Percentiles rank a stretch among this genome's conserved stretches.
phyloP scores from a whole-genome alignment of 2,329 filamentous ascomycete genomes.

The Colletotrichum acutatum region DNA sequence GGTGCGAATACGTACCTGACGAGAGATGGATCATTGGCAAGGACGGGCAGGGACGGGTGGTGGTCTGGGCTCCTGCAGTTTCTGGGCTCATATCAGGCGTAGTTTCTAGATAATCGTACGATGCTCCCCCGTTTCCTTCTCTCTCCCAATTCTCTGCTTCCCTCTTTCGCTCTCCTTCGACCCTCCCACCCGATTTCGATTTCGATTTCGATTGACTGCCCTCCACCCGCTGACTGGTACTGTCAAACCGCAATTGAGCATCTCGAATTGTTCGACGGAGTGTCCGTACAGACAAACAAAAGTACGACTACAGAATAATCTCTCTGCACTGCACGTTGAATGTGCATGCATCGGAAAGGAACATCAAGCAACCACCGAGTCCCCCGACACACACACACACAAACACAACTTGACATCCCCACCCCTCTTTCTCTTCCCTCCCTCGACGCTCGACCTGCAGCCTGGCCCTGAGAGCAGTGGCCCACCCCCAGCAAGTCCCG shows the following conservation, averaged over 20 bases:
- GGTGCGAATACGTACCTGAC: background rate
- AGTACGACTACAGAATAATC: background rate
- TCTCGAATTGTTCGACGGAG: background rate
- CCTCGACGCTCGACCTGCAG: background rate
- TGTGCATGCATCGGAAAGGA: background rate
- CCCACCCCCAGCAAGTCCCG: background rate
- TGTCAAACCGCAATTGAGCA: background rate
- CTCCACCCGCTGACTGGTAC: background rate
- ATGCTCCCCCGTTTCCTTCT: slow-evolving; percentile 31
- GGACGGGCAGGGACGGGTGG: slow-evolving; percentile 22
- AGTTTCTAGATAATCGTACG: slow-evolving; percentile 37
- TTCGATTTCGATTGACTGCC: background rate
- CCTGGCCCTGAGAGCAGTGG: too few relatives aligned
- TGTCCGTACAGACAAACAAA: background rate
- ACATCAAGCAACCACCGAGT: background rate
- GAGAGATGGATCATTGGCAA: background rate
- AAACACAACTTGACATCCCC: background rate
- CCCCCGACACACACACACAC: too few relatives aligned
- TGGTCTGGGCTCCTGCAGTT: slow-evolving; percentile 12
- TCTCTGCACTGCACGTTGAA: background rate
- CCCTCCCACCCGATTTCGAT: background rate
- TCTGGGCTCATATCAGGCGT: slow-evolving; percentile 33
- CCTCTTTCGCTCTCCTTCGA: slow-evolving; percentile 17
- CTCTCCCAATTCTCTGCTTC: slow-evolving; percentile 22
- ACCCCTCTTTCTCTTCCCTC: background rate